Evolutionary conservation across 805 yeast genomes (phyloP).

Genomic region (Trichomonascus vanleenenianus): DNA sequence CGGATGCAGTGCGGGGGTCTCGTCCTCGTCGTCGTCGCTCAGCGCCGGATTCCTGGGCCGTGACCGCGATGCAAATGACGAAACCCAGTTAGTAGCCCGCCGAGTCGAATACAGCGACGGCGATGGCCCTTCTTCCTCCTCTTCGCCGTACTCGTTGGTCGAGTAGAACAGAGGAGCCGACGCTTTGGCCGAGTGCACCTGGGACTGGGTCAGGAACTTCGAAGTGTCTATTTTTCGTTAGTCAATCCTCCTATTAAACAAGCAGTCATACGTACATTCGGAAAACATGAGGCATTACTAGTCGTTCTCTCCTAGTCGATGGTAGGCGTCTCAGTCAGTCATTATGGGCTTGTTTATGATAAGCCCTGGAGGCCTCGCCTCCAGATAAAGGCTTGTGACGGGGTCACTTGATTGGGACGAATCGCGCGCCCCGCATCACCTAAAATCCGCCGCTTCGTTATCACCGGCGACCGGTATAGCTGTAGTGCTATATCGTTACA

Average conservation of each 20-base stretch:
- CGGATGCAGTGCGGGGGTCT: constrained; percentile 3
- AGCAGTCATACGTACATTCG: constrained; percentile 16
- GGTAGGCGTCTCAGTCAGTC: too few relatives aligned
- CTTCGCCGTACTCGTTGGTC: constrained; percentile 13
- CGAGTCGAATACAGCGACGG: constrained; percentile 3
- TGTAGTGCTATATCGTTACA: neutral
- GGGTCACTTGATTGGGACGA: too few relatives aligned
- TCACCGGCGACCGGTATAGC: neutral
- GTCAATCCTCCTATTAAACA: neutral
- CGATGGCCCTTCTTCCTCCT: constrained; percentile 11
- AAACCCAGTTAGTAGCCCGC: constrained; percentile 1
- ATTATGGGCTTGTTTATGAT: neutral
- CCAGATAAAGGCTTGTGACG: neutral
- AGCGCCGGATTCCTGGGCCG: too few relatives aligned
- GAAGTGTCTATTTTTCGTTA: constrained; percentile 25
- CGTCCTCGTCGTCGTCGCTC: constrained; percentile 11
- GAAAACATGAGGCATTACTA: constrained; percentile 17
- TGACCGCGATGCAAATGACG: constrained; percentile 1
- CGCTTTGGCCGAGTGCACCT: constrained; percentile 19
- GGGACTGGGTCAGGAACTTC: constrained; percentile 29
- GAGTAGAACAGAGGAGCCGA: constrained; percentile 26
- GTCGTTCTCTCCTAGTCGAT: too few relatives aligned
- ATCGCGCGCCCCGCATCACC: neutral
- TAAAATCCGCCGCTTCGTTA: neutral
- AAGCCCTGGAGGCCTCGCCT: too few relatives aligned